Conservation (phyloP, 805 yeast genomes). For the Tetrapisispora fleetii region DNA sequence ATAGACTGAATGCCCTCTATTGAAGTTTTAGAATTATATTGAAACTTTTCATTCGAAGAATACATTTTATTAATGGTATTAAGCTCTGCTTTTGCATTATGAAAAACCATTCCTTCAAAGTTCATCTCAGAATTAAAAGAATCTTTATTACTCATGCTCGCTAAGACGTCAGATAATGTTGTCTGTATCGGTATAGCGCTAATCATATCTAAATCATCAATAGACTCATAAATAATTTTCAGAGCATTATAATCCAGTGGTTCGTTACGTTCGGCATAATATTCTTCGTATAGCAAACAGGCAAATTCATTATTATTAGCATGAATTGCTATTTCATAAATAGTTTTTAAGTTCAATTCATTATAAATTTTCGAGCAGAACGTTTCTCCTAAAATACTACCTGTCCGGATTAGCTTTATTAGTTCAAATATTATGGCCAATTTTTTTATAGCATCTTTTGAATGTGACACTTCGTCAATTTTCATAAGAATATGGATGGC, state of each 20-base stretch:
- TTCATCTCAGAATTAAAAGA: slow-evolving; percentile 14
- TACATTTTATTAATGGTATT: slow-evolving; percentile 9
- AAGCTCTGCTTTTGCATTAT: slow-evolving; percentile 48
- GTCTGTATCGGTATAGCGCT: slow-evolving; percentile 57
- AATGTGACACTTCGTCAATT: background rate
- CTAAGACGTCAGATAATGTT: slow-evolving; percentile 42
- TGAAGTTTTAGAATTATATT: slow-evolving; percentile 40
- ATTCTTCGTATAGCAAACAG: slow-evolving; percentile 30
- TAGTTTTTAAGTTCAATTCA: slow-evolving; percentile 9
- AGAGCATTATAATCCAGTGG: slow-evolving; percentile 10
- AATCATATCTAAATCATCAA: slow-evolving; percentile 55
- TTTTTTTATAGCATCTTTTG: slow-evolving; percentile 4
- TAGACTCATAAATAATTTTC: slow-evolving; percentile 36
- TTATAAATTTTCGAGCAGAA: slow-evolving; percentile 13
- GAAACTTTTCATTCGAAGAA: slow-evolving; percentile 10
- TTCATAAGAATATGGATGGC: background rate
- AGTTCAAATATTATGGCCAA: slow-evolving; percentile 15
- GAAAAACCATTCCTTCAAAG: slow-evolving; percentile 40
- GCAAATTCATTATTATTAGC: slow-evolving; percentile 25
- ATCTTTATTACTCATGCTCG: slow-evolving; percentile 29
- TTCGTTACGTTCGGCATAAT: slow-evolving; percentile 4
- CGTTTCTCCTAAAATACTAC: slow-evolving; percentile 10
- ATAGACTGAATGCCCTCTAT: slow-evolving; percentile 44
- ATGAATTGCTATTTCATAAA: slow-evolving; percentile 8
- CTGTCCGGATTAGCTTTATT: slow-evolving; percentile 22